phyloP scores from a whole-genome alignment of 2,329 filamentous ascomycete genomes.

The Exophiala mesophila region DNA sequence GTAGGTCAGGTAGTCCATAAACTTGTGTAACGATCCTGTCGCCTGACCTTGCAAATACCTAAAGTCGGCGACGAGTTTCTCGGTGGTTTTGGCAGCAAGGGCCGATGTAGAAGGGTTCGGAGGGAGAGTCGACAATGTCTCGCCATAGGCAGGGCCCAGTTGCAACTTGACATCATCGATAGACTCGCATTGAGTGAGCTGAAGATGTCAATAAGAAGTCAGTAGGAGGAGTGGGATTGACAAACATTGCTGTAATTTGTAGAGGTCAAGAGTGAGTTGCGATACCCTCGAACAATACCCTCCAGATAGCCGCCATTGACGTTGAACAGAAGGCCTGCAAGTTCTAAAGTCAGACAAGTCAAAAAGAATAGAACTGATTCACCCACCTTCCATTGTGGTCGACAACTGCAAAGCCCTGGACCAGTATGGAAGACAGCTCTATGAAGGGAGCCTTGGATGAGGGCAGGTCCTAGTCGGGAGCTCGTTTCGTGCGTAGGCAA shows the following conservation, averaged over 20 bases:
- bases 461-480: too few relatives aligned
- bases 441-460: too few relatives aligned
- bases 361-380: too few relatives aligned
- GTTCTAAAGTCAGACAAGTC: neutral
- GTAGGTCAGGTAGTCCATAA: conserved; percentile 98
- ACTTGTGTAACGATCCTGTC: conserved; percentile 82
- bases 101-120: conserved; percentile 95
- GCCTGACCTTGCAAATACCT: conserved; percentile 93
- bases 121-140: conserved; percentile 88
- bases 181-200: conserved; percentile 38
- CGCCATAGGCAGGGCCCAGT: conserved; percentile 91
- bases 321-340: conserved; percentile 86
- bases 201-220: conserved; percentile 4
- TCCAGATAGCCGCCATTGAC: conserved; percentile 93
- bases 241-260: conserved; percentile 71
- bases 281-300: conserved; percentile 94
- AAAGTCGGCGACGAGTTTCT: conserved; percentile 97
- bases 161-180: conserved; percentile 83
- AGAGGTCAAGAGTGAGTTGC: conserved; percentile 83
- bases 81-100: conserved; percentile 90
- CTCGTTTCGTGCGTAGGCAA: too few relatives aligned
- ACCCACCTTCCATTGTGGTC: conserved; percentile 26
- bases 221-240: conserved; percentile 1
- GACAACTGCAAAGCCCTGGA: too few relatives aligned
- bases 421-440: too few relatives aligned